Conservation (phyloP, 2,329 filamentous ascomycete genomes). For the Drechslerella dactyloides region DNA sequence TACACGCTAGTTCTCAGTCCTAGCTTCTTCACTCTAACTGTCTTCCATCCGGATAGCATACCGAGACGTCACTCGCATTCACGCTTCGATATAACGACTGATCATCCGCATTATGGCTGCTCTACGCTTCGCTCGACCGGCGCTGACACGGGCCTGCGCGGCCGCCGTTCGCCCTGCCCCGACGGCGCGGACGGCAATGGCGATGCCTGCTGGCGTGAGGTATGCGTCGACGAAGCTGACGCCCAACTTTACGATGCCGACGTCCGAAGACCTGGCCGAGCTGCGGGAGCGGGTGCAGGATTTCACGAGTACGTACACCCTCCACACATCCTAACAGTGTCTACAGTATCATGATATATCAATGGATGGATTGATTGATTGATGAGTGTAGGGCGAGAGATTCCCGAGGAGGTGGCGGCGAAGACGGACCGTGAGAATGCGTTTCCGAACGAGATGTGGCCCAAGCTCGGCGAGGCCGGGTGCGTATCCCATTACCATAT, state of each 20-base stretch:
- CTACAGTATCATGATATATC: no score
- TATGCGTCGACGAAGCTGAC: slow-evolving; percentile 72
- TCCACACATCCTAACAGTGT: not conserved
- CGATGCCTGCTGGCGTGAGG: slow-evolving; percentile 57
- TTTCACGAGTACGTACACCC: slow-evolving; percentile 67
- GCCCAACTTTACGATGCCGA: slow-evolving; percentile 70
- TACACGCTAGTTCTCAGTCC: no score
- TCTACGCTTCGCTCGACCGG: slow-evolving; percentile 28
- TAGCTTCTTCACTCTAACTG: no score
- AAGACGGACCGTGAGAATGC: slow-evolving; percentile 83
- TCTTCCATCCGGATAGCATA: no score
- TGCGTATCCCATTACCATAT: slow-evolving; percentile 54
- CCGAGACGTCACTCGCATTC: no score
- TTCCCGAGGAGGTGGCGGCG: slow-evolving; percentile 80
- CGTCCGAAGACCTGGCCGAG: slow-evolving; percentile 76
- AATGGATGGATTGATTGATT: slow-evolving; percentile 4
- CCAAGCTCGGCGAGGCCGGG: slow-evolving; percentile 86
- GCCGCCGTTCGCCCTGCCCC: slow-evolving; percentile 22
- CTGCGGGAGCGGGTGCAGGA: slow-evolving; percentile 84
- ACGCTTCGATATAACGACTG: no score
- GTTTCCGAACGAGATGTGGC: slow-evolving; percentile 91
- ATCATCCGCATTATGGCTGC: slow-evolving; percentile 31
- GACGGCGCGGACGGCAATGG: slow-evolving; percentile 57
- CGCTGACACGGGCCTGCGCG: slow-evolving; percentile 6
- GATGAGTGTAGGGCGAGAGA: slow-evolving; percentile 69